Evolutionary conservation across 441 rosid species (phyloP), one percentile per base, ranked within the genome.

Genomic region (Geranium incanum): DNA sequence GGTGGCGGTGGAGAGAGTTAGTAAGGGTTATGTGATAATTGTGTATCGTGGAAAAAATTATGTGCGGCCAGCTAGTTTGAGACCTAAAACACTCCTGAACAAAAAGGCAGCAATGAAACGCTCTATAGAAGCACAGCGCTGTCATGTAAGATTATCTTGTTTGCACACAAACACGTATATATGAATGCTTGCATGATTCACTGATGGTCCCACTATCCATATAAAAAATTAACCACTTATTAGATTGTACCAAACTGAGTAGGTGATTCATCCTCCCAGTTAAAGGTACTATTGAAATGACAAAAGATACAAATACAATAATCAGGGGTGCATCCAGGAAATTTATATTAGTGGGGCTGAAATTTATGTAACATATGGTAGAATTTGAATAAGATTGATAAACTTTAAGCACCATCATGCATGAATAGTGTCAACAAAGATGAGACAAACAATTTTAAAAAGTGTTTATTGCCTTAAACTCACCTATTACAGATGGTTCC

Each of bases 31-130:
- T 75, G 96, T 92, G 19, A 89, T 92, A 71, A 82, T 95, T 71
- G 84, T 95, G 69, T 95, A 92, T 81, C 92, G 97, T 68, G 99
- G 99, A 72, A 95, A 92, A 84, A 95, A 90, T 82, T 95, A 95
- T 82, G 76, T 72, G 79, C 86, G 95, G 64, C 98, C 99, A 71
- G 41, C 88, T 72, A 73, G 78, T 78, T 84, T 92, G 83, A 87
- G 97, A 80, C 99, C 99, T 77, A 75, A 72, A 75, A 88, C 96
- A 41, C 97, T 95, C 66, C 87, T 87, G 65, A 87, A 76, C 78
- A 95, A 87, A 85, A 92, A 82, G 74, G 87, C 83, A 81, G 99
- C 99, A 69, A 48, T 88, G 92, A 88, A 82, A 76, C 93, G 87
- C 76, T 89, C 89, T 74, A 60, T 86, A 36, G 99, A 90, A 83